Conservation (phyloP, 164 flowering plant genomes). For the Sedum album region DNA sequence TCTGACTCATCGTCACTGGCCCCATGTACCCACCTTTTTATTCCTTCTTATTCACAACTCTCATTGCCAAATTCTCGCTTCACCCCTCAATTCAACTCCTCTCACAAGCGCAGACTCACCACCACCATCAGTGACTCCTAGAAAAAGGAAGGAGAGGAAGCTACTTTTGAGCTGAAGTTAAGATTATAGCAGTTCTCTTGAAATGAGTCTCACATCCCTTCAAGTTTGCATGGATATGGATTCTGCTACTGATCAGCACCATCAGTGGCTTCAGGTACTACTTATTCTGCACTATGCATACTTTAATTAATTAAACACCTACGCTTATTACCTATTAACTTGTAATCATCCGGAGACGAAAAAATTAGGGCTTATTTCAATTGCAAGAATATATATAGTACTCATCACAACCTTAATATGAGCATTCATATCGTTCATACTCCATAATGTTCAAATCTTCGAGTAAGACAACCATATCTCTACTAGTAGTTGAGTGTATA, state of each 20-base stretch:
- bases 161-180: not conserved
- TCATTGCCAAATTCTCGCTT: constrained; percentile 10
- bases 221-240: constrained; percentile 80
- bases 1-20: not conserved
- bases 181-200: no score
- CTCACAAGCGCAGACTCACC: constrained; percentile 3
- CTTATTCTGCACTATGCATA: not conserved
- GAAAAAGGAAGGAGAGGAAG: not conserved
- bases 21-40: constrained; percentile 25
- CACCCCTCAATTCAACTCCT: constrained; percentile 4
- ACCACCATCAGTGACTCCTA: no score
- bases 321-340: no score
- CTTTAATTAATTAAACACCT: no score
- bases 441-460: no score
- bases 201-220: constrained; percentile 62
- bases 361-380: no score
- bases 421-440: no score
- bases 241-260: constrained; percentile 29
- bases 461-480: no score
- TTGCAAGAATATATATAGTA: no score
- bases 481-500: no score
- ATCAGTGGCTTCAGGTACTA: constrained; percentile 72
- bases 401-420: no score
- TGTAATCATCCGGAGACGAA: no score
- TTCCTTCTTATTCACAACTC: constrained; percentile 47